These are phyloP conservation scores for Alloteropsis angusta DNA, from an alignment of 202 grass and related monocot genomes.

Conservation along the genomic window DNA sequence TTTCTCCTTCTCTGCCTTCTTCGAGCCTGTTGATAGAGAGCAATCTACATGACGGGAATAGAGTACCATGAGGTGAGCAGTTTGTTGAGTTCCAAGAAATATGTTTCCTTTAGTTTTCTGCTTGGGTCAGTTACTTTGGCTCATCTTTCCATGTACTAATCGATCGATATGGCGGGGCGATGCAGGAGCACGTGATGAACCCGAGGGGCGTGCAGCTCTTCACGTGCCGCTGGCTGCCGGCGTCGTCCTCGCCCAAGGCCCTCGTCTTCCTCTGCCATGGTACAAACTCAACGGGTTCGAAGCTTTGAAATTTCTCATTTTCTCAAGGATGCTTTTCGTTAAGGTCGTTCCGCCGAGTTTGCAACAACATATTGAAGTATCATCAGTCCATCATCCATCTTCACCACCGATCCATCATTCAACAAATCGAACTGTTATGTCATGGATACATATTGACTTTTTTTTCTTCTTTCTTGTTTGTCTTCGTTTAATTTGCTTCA, in stretches of 20 bases:
- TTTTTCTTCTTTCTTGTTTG: not conserved
- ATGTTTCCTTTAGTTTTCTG: not conserved
- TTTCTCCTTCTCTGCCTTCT: not conserved
- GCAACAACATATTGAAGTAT: not conserved
- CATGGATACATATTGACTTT: not conserved
- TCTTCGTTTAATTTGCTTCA: not conserved
- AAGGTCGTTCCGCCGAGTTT: too few relatives aligned
- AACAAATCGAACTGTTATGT: not conserved
- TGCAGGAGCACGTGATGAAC: slow-evolving; percentile 72
- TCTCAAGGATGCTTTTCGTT: too few relatives aligned
- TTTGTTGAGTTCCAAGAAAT: not conserved
- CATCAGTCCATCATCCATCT: not conserved
- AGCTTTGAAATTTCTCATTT: too few relatives aligned
- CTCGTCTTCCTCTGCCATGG: slow-evolving; percentile 95
- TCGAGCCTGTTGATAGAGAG: not conserved
- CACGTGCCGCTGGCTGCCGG: slow-evolving; percentile 92
- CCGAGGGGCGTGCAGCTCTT: slow-evolving; percentile 73
- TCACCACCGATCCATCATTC: too few relatives aligned
- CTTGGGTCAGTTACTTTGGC: not conserved
- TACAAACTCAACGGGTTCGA: too few relatives aligned
- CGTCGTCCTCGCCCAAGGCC: slow-evolving; percentile 48
- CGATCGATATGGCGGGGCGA: not conserved
- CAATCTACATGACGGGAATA: slow-evolving; percentile 33
- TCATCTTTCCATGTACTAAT: not conserved
- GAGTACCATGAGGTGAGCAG: slow-evolving; percentile 57